These are phyloP conservation scores for Saturnispora sekii DNA, from an alignment of 805 yeast species.

Conservation along the genomic window DNA sequence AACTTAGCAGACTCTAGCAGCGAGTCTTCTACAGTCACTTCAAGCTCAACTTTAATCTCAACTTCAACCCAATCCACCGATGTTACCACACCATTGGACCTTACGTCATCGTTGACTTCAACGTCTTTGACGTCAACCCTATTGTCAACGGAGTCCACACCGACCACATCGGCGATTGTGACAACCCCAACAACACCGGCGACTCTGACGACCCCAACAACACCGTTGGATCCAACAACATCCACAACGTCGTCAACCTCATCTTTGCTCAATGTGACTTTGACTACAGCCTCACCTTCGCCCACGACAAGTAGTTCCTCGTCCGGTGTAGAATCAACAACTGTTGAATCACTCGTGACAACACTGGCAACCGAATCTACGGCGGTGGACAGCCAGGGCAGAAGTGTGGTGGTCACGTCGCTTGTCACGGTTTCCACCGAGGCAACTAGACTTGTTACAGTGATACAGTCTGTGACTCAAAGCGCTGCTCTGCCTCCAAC, in stretches of 20 bases:
- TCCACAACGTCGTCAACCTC: slow-evolving; percentile 11
- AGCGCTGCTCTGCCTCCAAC: slow-evolving; percentile 13
- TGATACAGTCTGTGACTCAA: slow-evolving; percentile 19
- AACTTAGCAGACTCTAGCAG: not conserved
- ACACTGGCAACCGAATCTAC: slow-evolving; percentile 12
- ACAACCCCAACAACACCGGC: slow-evolving; percentile 9
- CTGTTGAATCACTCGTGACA: slow-evolving; percentile 10
- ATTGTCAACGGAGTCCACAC: slow-evolving; percentile 8
- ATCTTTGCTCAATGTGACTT: slow-evolving; percentile 1
- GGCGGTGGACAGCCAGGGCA: slow-evolving; percentile 5
- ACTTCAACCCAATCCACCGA: slow-evolving; percentile 10
- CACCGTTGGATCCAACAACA: slow-evolving; percentile 9
- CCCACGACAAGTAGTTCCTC: slow-evolving; percentile 13
- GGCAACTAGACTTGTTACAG: slow-evolving; percentile 17
- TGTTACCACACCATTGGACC: slow-evolving; percentile 10
- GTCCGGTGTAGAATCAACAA: slow-evolving; percentile 9
- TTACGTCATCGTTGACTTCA: slow-evolving; percentile 12
- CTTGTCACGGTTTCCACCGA: slow-evolving; percentile 14
- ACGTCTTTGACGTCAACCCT: slow-evolving; percentile 12
- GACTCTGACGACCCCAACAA: slow-evolving; percentile 8
- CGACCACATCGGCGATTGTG: slow-evolving; percentile 12
- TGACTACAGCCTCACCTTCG: slow-evolving; percentile 12
- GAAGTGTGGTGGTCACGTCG: slow-evolving; percentile 7
- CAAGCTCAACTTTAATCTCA: slow-evolving; percentile 15
- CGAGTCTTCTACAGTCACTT: slow-evolving; percentile 15